Evolutionary conservation across 2,329 filamentous ascomycete genomes (phyloP).

Genomic region (Neonectria sp.): DNA sequence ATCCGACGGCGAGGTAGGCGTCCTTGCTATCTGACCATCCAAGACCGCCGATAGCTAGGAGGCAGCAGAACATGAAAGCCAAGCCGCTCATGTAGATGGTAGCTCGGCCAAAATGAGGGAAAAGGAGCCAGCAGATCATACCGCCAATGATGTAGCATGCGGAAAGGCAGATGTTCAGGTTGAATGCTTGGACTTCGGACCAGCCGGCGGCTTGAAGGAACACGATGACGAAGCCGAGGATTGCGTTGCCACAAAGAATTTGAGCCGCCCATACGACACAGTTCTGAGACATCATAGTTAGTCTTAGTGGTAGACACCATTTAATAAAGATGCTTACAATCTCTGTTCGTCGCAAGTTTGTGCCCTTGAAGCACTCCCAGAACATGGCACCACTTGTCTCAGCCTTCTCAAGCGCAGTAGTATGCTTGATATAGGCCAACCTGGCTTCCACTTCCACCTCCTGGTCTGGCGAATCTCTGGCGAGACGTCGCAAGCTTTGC

Average conservation of each 20-base stretch:
- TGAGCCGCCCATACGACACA: conserved; percentile 58
- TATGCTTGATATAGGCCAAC: conserved; percentile 31
- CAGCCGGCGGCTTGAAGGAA: conserved; percentile 58
- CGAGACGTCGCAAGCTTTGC: conserved; percentile 44
- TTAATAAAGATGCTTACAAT: conserved; percentile 37
- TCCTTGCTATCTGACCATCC: conserved; percentile 23
- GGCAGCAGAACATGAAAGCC: conserved; percentile 56
- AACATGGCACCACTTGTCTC: conserved; percentile 55
- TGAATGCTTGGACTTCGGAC: conserved; percentile 53
- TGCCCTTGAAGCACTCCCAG: conserved; percentile 61
- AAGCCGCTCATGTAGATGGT: conserved; percentile 59
- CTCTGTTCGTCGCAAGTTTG: conserved; percentile 58
- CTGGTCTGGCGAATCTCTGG: conserved; percentile 39
- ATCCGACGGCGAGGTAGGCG: conserved; percentile 31
- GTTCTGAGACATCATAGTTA: conserved; percentile 36
- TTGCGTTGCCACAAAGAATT: conserved; percentile 54
- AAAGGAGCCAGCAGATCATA: conserved; percentile 58
- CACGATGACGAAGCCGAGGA: conserved; percentile 55
- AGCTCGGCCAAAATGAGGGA: conserved; percentile 56
- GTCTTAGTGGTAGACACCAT: not conserved
- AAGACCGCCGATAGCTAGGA: conserved; percentile 42
- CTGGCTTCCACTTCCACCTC: conserved; percentile 44
- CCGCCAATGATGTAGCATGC: conserved; percentile 58
- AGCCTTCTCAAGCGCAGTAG: conserved; percentile 54
- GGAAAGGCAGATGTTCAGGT: conserved; percentile 57